These are phyloP conservation scores for Botryotinia globosa DNA, from an alignment of 2,329 filamentous ascomycete genomes.

Conservation along the genomic window DNA sequence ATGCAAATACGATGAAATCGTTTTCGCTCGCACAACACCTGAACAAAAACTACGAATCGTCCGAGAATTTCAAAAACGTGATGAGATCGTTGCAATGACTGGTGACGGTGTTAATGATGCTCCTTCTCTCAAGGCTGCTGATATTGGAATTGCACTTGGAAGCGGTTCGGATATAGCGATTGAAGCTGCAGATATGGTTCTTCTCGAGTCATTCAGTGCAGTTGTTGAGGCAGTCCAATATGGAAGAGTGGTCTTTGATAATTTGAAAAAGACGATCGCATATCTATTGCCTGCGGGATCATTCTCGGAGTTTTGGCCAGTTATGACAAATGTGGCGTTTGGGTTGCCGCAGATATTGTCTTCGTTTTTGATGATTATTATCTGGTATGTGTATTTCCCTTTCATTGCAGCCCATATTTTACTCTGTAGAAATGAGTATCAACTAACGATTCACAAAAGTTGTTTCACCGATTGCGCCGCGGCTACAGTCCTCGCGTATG, in stretches of 20 bases:
- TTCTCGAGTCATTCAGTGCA: conserved; percentile 67
- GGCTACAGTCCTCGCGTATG: conserved; percentile 70
- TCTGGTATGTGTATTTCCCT: neutral
- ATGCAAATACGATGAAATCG: conserved; percentile 63
- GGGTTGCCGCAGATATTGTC: conserved; percentile 58
- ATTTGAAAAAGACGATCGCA: conserved; percentile 66
- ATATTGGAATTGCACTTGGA: conserved; percentile 62
- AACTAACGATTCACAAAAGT: conserved; percentile 7
- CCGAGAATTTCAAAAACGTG: conserved; percentile 52
- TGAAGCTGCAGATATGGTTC: conserved; percentile 60
- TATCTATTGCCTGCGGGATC: conserved; percentile 59
- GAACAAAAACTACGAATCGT: conserved; percentile 78
- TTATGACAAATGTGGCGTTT: conserved; percentile 57
- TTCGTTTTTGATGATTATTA: conserved; percentile 52
- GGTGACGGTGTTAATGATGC: conserved; percentile 50
- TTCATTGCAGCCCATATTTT: neutral
- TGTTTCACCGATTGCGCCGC: conserved; percentile 74
- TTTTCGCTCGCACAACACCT: conserved; percentile 71
- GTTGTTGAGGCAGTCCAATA: conserved; percentile 71
- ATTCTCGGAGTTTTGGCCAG: conserved; percentile 58
- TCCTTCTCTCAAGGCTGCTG: conserved; percentile 57
- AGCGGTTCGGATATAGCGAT: conserved; percentile 59
- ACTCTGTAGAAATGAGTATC: neutral
- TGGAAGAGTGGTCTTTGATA: conserved; percentile 75
- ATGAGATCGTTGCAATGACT: conserved; percentile 53